Evolutionary conservation across 228 moss, liverwort and hornwort species (phyloP).

Genomic region (Sphagnum fallax): DNA sequence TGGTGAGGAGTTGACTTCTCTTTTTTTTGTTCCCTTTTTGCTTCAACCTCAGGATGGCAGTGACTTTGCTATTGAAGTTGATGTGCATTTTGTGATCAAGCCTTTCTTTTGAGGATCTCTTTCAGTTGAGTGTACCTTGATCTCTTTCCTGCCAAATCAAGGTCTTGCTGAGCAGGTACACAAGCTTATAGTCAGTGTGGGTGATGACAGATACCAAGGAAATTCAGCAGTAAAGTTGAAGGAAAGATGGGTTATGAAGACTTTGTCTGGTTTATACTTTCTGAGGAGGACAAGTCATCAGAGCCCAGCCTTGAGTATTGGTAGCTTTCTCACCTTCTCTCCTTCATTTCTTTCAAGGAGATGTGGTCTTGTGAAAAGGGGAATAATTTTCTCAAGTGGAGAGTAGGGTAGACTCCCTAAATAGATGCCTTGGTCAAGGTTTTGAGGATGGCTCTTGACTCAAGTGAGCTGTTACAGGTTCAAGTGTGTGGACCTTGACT

Average conservation of each 20-base stretch:
- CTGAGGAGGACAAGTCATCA: conserved; percentile 96
- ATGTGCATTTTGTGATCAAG: too few relatives aligned
- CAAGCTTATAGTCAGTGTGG: background rate
- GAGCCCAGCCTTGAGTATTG: conserved; percentile 98
- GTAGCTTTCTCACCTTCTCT: conserved; percentile 14
- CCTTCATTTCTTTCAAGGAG: background rate
- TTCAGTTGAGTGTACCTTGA: too few relatives aligned
- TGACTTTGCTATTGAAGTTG: too few relatives aligned
- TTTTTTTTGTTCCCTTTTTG: too few relatives aligned
- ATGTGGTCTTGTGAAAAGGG: background rate
- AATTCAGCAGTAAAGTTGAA: conserved; percentile 88
- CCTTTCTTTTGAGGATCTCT: too few relatives aligned
- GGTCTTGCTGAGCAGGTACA: too few relatives aligned
- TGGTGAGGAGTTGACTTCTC: too few relatives aligned
- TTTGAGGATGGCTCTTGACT: too few relatives aligned
- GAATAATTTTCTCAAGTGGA: background rate
- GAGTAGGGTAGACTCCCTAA: too few relatives aligned
- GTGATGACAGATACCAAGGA: conserved; percentile 84
- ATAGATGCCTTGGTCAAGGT: too few relatives aligned
- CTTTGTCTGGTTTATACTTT: conserved; percentile 99
- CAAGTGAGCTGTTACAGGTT: conserved; percentile 39
- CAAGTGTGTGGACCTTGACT: conserved; percentile 94
- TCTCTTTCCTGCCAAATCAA: too few relatives aligned
- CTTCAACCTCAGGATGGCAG: too few relatives aligned
- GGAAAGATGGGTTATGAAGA: conserved; percentile 99